Base-by-base conservation (phyloP, 2,329 filamentous ascomycete genomes). In the Emericellopsis atlantica region DNA sequence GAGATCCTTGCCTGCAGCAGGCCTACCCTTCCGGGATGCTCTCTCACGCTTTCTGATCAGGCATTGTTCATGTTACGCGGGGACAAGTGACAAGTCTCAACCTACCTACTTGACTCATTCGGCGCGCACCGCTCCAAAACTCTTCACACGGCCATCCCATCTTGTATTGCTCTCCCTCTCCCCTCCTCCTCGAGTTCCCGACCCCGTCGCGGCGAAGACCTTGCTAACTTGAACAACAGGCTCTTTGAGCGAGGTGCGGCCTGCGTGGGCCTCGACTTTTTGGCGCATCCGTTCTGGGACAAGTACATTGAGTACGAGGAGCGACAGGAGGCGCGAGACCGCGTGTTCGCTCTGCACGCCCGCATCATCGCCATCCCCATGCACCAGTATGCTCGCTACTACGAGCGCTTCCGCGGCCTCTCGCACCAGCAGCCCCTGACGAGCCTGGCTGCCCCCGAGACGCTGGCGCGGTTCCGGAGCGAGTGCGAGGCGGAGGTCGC, bases 251-350 rank as follows among this genome's bases (percentile, higher is more conserved):
- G 92, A 49, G 92, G 84, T 46, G 84, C 87, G 23, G 74, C 74
- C 24, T 81, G 76, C 52, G 88, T 95, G 33, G 92, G 92, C 14
- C 73, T 96, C 15, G 92, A 98, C 62, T 98, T 95, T 56, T 72
- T 95, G 24, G 83, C 89, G 2, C 88, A 95, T 57, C 88, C 88
- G 1, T 95, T 98, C 65, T 98, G 92, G 92, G 92, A 98, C 61
- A 96, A 95, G 64, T 98, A 95, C 55, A 78, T 98, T 48, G 92
- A 96, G 57, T 96, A 93, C 54, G 92, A 96, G 58, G 89, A 95
- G 58, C 83, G 89, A 2, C 71, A 90, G 46, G 88, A 95, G 53
- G 79, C 83, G 0, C 76, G 82, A 12, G 85, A 93, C 47, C 86
- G 79, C 53, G 85, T 95, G 41, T 94, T 93, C 51, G 78, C 76